phyloP scores from a whole-genome alignment of 768 basidiomycete genomes.

The Kwoniella sp. region DNA sequence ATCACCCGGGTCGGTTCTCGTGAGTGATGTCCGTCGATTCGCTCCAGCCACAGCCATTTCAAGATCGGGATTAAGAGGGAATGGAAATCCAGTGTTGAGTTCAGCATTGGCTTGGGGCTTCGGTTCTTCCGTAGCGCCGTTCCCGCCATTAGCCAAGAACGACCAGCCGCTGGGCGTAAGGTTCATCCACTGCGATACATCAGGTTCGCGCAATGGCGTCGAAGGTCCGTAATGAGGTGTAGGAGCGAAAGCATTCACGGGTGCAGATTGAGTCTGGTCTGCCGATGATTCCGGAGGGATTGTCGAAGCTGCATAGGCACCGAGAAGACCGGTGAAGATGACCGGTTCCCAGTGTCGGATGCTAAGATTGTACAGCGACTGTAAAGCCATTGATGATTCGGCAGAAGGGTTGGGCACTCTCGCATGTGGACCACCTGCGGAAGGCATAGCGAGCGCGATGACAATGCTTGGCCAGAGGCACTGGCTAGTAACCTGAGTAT shows the following conservation, averaged over 20 bases:
- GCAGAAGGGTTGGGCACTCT: slow-evolving; percentile 37
- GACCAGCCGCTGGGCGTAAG: slow-evolving; percentile 40
- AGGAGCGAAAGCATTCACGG: slow-evolving; percentile 5
- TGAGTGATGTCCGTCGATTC: slow-evolving; percentile 14
- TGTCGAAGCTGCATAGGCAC: slow-evolving; percentile 20
- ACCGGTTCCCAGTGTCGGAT: slow-evolving; percentile 45
- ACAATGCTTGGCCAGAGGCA: slow-evolving; percentile 41
- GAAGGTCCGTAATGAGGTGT: slow-evolving; percentile 25
- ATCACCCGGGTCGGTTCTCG: slow-evolving; percentile 11
- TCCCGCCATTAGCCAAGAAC: slow-evolving; percentile 1
- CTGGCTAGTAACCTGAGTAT: slow-evolving; percentile 33
- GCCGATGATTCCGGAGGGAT: slow-evolving; percentile 1
- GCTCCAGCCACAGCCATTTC: not conserved
- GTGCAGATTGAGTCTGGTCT: not conserved
- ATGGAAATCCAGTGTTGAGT: slow-evolving; percentile 12
- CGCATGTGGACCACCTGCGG: slow-evolving; percentile 13
- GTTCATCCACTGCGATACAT: slow-evolving; percentile 44
- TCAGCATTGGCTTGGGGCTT: not conserved
- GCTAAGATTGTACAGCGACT: slow-evolving; percentile 48
- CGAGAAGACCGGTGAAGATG: slow-evolving; percentile 47
- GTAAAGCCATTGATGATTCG: slow-evolving; percentile 34
- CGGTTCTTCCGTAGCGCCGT: not conserved
- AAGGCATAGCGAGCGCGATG: slow-evolving; percentile 31
- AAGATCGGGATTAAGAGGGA: slow-evolving; percentile 16
- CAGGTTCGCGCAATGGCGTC: slow-evolving; percentile 39